A percentile compares a stretch with the other conserved stretches of the same genome.
Conservation (phyloP, 1,284 basidiomycete genomes). For the Tranzscheliella williamsii region DNA sequence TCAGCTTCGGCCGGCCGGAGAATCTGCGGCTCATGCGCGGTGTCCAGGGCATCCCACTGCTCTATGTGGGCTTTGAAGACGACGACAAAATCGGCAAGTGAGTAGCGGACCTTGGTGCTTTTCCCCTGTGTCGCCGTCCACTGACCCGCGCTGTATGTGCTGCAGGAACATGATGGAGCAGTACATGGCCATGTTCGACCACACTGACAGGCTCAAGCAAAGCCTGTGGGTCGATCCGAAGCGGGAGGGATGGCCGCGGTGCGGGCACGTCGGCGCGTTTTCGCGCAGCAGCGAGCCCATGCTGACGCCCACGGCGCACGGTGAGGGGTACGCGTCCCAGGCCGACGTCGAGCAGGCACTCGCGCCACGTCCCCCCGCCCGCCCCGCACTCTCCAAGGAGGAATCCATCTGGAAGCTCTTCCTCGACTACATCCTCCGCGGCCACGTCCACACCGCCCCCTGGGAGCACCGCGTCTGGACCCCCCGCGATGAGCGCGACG, state of each 20-base stretch:
- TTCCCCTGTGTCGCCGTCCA: neutral
- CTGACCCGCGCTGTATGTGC: too few species aligned
- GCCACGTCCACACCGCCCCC: constrained; percentile 15
- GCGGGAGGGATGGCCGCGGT: constrained; percentile 34
- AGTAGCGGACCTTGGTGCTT: too few species aligned
- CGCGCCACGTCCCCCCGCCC: constrained; percentile 10
- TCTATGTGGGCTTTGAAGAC: constrained; percentile 48
- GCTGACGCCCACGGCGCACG: constrained; percentile 28
- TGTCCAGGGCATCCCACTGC: constrained; percentile 15
- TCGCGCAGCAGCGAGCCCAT: constrained; percentile 19
- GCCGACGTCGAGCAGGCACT: constrained; percentile 14
- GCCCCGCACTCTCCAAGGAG: constrained; percentile 24
- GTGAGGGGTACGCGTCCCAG: constrained; percentile 35
- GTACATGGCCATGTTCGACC: constrained; percentile 39
- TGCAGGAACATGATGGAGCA: constrained; percentile 51
- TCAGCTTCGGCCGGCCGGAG: constrained; percentile 32
- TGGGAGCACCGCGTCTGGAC: constrained; percentile 32
- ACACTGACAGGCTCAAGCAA: constrained; percentile 31
- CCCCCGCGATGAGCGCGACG: constrained; percentile 25
- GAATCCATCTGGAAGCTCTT: constrained; percentile 47
- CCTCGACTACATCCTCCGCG: constrained; percentile 35
- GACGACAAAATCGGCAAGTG: constrained; percentile 49
- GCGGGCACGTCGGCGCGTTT: constrained; percentile 41
- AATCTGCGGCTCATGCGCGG: constrained; percentile 32
- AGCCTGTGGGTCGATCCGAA: constrained; percentile 47